Base-by-base conservation (phyloP, 768 basidiomycete genomes). In the Xanthoconium purpureum region DNA sequence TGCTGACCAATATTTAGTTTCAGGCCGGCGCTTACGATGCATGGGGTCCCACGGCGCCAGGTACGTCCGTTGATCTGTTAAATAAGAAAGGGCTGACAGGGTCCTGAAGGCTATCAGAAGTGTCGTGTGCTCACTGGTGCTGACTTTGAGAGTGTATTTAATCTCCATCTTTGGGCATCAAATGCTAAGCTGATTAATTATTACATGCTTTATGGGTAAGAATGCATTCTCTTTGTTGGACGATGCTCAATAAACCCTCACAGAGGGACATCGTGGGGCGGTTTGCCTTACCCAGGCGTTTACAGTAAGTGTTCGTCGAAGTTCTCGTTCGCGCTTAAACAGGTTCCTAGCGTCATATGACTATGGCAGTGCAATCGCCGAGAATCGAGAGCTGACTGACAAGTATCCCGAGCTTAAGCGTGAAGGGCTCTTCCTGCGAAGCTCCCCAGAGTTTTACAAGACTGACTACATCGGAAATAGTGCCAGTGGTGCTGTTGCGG, bases 181-280 rank as follows among this genome's bases (percentile, higher is more conserved):
- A 93, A 92, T 70, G 88, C 84, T 2, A 94, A 92, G 64, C 63
- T 94, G 44, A 83, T 92, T 56, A 91, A 82, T 63, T 89, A 88
- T 58, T 94, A 94, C 71, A 93, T 94, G 92, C 61, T 91, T 52
- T 91, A 84, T 62, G 90, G 87, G 87, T 87, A 66, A 29, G 73
- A 29, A 52, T 7, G 14, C 35, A 9, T 33, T 38, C 38, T 37
- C 40, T 54, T 24, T 10, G n/a, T 39, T 37, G 43, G 39, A 3
- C 17, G 0, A 28, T 11, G 20, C 58, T 63, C 24, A 64, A 10
- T 14, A 24, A 18, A 18, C 38, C 20, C 24, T 61, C 47, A 48
- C 55, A 91, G 91, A 9, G 91, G 91, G 24, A 93, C 91, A 1
- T 91, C 87, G 13, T 94, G 90, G 89, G 91, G 89, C 39, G 87